These are phyloP conservation scores for Botryococcus braunii DNA, from an alignment of 163 green algal species.

Conservation along the genomic window DNA sequence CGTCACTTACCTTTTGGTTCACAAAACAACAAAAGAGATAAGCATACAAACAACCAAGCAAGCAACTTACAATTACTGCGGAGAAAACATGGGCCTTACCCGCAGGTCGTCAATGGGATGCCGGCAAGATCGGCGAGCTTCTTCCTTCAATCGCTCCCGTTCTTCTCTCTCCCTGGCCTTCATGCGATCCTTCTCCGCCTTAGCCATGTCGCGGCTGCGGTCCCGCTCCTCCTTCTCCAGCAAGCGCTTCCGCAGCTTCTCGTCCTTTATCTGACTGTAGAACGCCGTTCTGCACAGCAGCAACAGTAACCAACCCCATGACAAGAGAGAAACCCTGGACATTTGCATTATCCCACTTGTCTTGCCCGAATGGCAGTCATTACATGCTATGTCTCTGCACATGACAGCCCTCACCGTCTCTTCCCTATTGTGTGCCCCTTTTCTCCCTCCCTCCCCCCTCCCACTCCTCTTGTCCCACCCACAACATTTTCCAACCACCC, in stretches of 20 bases:
- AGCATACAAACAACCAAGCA: no score
- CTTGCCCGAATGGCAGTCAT: no score
- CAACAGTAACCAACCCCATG: neutral
- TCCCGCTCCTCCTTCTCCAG: constrained; percentile 23
- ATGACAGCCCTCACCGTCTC: no score
- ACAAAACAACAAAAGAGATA: no score
- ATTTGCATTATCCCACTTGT: neutral
- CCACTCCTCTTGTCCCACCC: neutral
- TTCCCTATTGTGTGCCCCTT: no score
- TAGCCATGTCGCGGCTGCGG: constrained; percentile 14
- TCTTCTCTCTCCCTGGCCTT: constrained; percentile 12
- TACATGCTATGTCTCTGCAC: no score
- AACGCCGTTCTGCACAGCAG: no score
- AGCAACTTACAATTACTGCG: no score
- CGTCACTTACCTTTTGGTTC: no score
- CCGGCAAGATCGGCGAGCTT: constrained; percentile 1
- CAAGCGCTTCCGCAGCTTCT: constrained; percentile 1
- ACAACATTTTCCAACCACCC: no score
- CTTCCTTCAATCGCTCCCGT: neutral
- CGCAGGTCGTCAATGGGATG: constrained; percentile 16
- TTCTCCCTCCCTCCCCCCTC: neutral
- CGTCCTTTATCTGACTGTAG: neutral
- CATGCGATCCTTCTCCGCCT: constrained; percentile 16
- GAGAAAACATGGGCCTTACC: no score
- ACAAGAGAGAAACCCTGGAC: no score